phyloP scores from a whole-genome alignment of 768 basidiomycete genomes.

The Auriscalpium vulgare region DNA sequence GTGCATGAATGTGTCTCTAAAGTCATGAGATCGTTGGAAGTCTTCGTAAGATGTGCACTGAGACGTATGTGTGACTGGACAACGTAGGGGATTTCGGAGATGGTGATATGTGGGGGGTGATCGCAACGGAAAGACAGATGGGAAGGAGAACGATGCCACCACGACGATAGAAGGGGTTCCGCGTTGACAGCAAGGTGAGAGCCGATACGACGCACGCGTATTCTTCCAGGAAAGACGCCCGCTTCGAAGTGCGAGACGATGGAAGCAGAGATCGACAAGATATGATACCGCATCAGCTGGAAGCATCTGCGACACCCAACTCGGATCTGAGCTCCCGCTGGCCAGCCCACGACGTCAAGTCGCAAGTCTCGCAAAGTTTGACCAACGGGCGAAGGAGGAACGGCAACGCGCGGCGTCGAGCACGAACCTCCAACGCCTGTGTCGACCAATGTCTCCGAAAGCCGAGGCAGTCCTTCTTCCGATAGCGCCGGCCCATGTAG shows the following conservation, averaged over 20 bases:
- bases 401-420: constrained; percentile 27
- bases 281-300: constrained; percentile 17
- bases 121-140: constrained; percentile 3
- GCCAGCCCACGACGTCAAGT: constrained; percentile 33
- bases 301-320: constrained; percentile 14
- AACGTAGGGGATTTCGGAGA: constrained; percentile 4
- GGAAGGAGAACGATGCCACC: constrained; percentile 9
- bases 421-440: constrained; percentile 26
- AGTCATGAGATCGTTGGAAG: constrained; percentile 16
- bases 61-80: constrained; percentile 5
- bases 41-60: constrained; percentile 14
- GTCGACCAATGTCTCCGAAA: constrained; percentile 17
- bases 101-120: not conserved
- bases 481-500: constrained; percentile 6
- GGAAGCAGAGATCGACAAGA: constrained; percentile 20
- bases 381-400: constrained; percentile 11
- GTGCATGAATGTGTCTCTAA: constrained; percentile 11
- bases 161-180: constrained; percentile 7
- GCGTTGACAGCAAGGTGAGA: constrained; percentile 6
- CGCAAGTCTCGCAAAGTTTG: constrained; percentile 23
- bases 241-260: constrained; percentile 16
- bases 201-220: constrained; percentile 4
- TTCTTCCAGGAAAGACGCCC: constrained; percentile 13
- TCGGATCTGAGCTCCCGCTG: constrained; percentile 28
- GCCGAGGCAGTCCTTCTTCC: constrained; percentile 7